Evolutionary conservation across 106 monocot species (phyloP).

Genomic region (Allium fistulosum): DNA sequence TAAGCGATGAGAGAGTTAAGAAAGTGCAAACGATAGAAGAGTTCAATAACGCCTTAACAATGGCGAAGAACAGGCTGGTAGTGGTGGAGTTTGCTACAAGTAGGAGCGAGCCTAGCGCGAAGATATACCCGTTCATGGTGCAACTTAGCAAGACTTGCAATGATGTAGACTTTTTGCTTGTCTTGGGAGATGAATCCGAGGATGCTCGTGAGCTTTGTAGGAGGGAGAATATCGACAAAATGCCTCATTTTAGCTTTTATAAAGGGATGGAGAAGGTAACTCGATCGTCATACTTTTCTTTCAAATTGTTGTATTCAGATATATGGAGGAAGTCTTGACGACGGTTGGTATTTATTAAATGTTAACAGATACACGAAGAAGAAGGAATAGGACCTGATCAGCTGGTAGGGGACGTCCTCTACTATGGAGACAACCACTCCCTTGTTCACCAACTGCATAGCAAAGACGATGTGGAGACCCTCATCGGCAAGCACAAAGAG

Average conservation of each 20-base stretch:
- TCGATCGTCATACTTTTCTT: slow-evolving; percentile 3
- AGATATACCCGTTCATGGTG: slow-evolving; percentile 76
- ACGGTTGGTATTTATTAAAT: too few relatives aligned
- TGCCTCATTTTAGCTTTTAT: slow-evolving; percentile 95
- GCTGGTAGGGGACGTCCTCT: slow-evolving; percentile 76
- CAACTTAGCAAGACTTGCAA: slow-evolving; percentile 74
- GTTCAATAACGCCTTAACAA: slow-evolving; percentile 57
- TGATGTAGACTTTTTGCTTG: slow-evolving; percentile 87
- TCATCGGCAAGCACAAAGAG: slow-evolving; percentile 32
- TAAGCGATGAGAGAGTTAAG: slow-evolving; percentile 37
- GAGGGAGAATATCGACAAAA: slow-evolving; percentile 53
- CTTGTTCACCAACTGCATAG: slow-evolving; percentile 70
- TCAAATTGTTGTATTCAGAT: background rate
- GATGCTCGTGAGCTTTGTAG: slow-evolving; percentile 47
- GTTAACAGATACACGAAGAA: slow-evolving; percentile 58
- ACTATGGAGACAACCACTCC: slow-evolving; percentile 89
- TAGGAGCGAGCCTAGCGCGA: slow-evolving; percentile 36
- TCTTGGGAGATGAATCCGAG: slow-evolving; percentile 91
- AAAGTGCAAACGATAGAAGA: slow-evolving; percentile 63
- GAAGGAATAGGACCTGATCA: slow-evolving; percentile 72
- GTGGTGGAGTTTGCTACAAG: slow-evolving; percentile 82
- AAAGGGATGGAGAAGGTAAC: slow-evolving; percentile 73
- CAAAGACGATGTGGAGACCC: slow-evolving; percentile 49
- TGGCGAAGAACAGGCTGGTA: slow-evolving; percentile 72
- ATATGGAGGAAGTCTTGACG: background rate